Base-by-base conservation (phyloP, 139 green algal species). In the Chlorella sorokiniana region DNA sequence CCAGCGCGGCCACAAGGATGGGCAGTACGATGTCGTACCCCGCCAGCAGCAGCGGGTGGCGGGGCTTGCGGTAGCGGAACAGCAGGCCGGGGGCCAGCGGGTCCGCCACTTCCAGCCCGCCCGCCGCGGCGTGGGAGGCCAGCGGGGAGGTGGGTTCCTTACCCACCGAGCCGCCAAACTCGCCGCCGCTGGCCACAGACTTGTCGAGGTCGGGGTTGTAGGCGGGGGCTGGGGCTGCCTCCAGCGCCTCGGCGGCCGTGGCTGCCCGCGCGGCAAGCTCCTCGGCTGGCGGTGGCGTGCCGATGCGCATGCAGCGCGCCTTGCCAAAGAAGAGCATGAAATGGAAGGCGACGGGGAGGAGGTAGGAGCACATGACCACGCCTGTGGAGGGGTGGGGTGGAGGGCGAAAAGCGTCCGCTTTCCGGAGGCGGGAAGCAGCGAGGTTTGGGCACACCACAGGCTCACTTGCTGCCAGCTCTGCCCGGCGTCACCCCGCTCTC, bases 321-420 rank as follows among this genome's bases (percentile, higher is more conserved):
- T 70, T 70, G 37, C 73, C 54, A 56, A 70, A 80, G 27, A 33
- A 59, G 11, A 80, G 73, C 16, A 29, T 2, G 29, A 70, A 69
- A 54, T 80, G 73, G 54, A 80, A 40, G 25, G 41, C 10, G 4
- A 80, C 73, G 8, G 73, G 73, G 9, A 54, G 33, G 27, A 80
- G n/a, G 73, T 80, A 78, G 33, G 16, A 37, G 48, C 71, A 78
- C 33, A 78, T 62, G 33, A 48, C 71, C 33, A 78, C 71, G 20
- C 71, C 71, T 76, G 69, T 41, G 44, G 14, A 38, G 27, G 1
- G 68, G 37, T 1, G 37, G 8, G 37, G 22, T 33, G 37, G 31
- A 18, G 37, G 65, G 38, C 65, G 33, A 22, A 16, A 68, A 68
- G 2, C 7, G 37, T 51, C 37, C 40, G 40, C 20, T 38, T 3